Percentiles rank a stretch among this genome's conserved stretches.
Conservation (phyloP, 2,329 filamentous ascomycete genomes). For the Trichocomaceae sp. region DNA sequence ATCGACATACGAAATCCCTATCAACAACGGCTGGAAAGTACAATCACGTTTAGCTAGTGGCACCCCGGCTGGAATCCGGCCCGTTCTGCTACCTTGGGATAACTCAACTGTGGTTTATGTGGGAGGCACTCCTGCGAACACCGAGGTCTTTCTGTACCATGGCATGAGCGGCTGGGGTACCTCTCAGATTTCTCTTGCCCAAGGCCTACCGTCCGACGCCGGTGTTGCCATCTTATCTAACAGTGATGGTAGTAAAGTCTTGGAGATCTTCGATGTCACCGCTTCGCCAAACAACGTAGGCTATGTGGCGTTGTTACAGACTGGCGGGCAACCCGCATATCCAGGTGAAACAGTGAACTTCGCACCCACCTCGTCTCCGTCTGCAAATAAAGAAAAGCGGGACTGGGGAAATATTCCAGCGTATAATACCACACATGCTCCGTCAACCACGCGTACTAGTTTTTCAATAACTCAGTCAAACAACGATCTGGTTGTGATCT, state of each 20-base stretch:
- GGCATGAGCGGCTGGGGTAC: conserved; percentile 58
- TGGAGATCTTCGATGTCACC: conserved; percentile 72
- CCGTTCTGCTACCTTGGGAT: conserved; percentile 70
- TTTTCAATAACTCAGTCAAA: conserved; percentile 65
- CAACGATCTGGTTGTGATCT: conserved; percentile 64
- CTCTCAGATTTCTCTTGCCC: conserved; percentile 57
- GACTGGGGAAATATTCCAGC: conserved; percentile 61
- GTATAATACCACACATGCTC: conserved; percentile 71
- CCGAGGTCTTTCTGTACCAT: conserved; percentile 66
- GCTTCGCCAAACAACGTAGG: conserved; percentile 68
- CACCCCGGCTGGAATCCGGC: conserved; percentile 58
- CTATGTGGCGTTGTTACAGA: conserved; percentile 60
- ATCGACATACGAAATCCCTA: conserved; percentile 68
- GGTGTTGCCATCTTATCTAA: conserved; percentile 62
- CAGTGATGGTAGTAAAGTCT: conserved; percentile 67
- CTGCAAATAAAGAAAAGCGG: conserved; percentile 42
- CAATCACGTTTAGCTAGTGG: conserved; percentile 50
- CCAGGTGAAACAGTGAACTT: conserved; percentile 45
- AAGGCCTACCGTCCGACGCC: conserved; percentile 54
- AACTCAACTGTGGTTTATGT: conserved; percentile 64
- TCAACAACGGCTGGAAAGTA: conserved; percentile 53
- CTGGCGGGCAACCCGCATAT: conserved; percentile 47
- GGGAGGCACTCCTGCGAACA: conserved; percentile 63
- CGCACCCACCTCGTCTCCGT: conserved; percentile 17
- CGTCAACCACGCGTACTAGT: conserved; percentile 56